Evolutionary conservation across 1,284 basidiomycete species (phyloP), one percentile per base, ranked within the genome.

Genomic region (Jaminaea rosea): DNA sequence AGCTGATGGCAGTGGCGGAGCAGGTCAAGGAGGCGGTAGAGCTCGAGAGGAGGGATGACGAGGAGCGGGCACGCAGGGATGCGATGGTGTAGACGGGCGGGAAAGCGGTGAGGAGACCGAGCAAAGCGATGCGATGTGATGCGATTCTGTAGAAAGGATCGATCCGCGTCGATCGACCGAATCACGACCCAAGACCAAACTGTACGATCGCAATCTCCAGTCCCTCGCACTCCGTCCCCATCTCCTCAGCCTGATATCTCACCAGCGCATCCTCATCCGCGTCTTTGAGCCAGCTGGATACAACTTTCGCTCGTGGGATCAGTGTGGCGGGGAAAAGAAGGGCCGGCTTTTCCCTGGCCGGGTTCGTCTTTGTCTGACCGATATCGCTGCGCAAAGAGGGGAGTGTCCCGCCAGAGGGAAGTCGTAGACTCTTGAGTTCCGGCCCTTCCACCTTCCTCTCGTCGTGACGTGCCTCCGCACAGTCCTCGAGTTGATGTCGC

Each of bases 401-500:
- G 15, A 47, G 31, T 15, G 6, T 8, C 10, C 47, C 34, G 19
- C 51, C 46, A 17, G 27, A 17, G 15, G 51, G 51, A 17, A 53
- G 21, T 11, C 51, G 28, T 19, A 53, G 42, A 42, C 24, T 15
- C 5, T 10, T 39, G 11, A 51, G 19, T 13, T 24, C 17, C 8
- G 26, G 28, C 2, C 21, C 37, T 19, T 28, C 50, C 28, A 23
- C 48, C 17, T 15, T 15, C 31, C 26, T 19, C n/a, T 26, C 27
- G 1, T 11, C 15, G 31, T n/a, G 39, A 32, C 17, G 46, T 34
- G 24, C 37, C 3, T 56, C 51, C 7, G 28, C 2, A 19, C 23
- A 13, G 13, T 57, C 55, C 10, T 66, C 50, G 19, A 72, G 44
- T 50, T 70, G 69, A 29, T 68, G 41, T 2, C 55, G 32, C 0